Percentiles rank a stretch among this genome's conserved stretches.
Conservation (phyloP, 768 basidiomycete species). For the Mycena olivaceomarginata region DNA sequence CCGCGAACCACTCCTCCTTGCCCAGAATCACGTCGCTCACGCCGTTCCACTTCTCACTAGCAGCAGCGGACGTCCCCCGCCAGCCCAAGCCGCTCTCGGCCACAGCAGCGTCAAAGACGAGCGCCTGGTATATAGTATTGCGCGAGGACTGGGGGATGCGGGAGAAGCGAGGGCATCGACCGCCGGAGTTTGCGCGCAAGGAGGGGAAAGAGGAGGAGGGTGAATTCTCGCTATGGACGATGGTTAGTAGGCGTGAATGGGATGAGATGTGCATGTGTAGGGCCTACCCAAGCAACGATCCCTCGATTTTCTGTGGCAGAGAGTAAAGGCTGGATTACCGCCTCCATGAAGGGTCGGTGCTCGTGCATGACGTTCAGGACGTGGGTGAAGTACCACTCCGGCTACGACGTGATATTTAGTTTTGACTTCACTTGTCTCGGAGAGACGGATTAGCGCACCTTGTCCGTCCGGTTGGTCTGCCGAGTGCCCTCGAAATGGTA, state of each 20-base stretch:
- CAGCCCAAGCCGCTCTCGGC: slow-evolving; percentile 81
- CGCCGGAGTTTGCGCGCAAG: slow-evolving; percentile 85
- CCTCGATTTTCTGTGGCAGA: slow-evolving; percentile 75
- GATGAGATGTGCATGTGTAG: slow-evolving; percentile 5
- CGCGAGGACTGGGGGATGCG: slow-evolving; percentile 90
- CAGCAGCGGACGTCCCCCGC: slow-evolving; percentile 68
- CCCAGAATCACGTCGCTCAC: slow-evolving; percentile 89
- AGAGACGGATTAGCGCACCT: slow-evolving; percentile 67
- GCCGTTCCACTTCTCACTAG: slow-evolving; percentile 77
- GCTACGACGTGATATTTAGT: slow-evolving; percentile 65
- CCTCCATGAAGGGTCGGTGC: slow-evolving; percentile 88
- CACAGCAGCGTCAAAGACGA: slow-evolving; percentile 90
- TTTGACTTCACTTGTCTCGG: background rate
- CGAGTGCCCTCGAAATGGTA: slow-evolving; percentile 95
- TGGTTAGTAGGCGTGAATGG: slow-evolving; percentile 13
- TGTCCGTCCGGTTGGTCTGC: slow-evolving; percentile 94
- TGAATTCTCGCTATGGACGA: slow-evolving; percentile 85
- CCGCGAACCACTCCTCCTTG: slow-evolving; percentile 91
- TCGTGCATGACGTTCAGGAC: slow-evolving; percentile 92
- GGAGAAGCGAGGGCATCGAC: slow-evolving; percentile 83
- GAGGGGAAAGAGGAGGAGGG: slow-evolving; percentile 84
- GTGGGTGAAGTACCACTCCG: slow-evolving; percentile 98
- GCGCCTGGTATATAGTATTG: slow-evolving; percentile 96
- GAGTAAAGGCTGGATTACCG: slow-evolving; percentile 82
- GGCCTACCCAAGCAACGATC: slow-evolving; percentile 86